phyloP scores from a whole-genome alignment of 2,329 filamentous ascomycete species.

The Fonsecaea pedrosoi region DNA sequence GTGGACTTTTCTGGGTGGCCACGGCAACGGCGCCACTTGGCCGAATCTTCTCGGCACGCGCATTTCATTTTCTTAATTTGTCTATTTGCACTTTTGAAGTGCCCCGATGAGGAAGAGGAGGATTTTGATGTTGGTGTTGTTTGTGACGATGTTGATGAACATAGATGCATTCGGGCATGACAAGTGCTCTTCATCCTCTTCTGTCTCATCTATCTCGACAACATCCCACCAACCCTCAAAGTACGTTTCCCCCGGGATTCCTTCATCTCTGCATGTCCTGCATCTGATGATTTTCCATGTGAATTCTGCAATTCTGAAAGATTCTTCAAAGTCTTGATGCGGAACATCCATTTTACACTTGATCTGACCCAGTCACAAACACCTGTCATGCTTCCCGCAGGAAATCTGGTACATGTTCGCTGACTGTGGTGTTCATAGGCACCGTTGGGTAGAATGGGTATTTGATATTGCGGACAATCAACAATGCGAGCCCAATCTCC shows the following conservation, averaged over 20 bases:
- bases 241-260: neutral
- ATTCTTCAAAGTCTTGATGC: slow-evolving; percentile 25
- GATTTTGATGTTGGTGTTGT: no score
- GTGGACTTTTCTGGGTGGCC: slow-evolving; percentile 1
- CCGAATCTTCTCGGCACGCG: neutral
- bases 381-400: neutral
- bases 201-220: neutral
- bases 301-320: slow-evolving; percentile 39
- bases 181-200: neutral
- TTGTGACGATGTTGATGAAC: neutral
- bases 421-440: neutral
- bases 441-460: neutral
- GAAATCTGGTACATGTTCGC: neutral
- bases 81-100: neutral
- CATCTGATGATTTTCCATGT: slow-evolving; percentile 31
- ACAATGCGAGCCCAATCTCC: neutral
- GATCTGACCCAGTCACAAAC: slow-evolving; percentile 21
- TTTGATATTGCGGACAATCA: neutral
- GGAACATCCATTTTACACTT: slow-evolving; percentile 30
- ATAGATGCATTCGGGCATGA: neutral
- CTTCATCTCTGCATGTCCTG: neutral
- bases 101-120: no score
- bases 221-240: neutral
- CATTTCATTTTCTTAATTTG: neutral
- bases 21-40: slow-evolving; percentile 4